Base-by-base conservation (phyloP, 306 rosid genomes). In the Vicia faba region DNA sequence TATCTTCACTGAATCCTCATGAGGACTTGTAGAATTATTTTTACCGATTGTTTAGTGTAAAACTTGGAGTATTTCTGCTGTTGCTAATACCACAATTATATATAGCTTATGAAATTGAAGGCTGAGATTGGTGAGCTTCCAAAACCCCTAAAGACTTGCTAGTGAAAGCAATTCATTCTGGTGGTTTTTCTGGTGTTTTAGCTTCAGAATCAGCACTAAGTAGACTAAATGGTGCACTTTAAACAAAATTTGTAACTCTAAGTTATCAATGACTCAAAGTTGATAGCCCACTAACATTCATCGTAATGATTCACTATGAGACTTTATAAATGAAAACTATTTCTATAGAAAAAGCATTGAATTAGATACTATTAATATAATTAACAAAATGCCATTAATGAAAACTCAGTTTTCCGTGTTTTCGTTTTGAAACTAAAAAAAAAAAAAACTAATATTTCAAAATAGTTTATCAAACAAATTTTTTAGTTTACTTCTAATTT, bases 121-220 rank as follows among this genome's bases (percentile, higher is more conserved):
- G 74, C 84, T 41, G 96, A 93, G 74, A 88, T 89, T 72, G 57
- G 78, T n/a, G 88, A 86, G 88, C 88, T 70, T 84, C 89, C 70
- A 84, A 83, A 77, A 87, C 84, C 69, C 98, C 96, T 39, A 88
- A 89, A 73, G 91, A 80, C 72, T 77, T 89, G 67, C 89, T 93
- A 66, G 61, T 88, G 85, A 97, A 93, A 81, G 91, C 90, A 50
- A 80, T 93, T 68, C 89, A 93, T 81, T 83, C 87, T 53, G 96
- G 85, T 82, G 97, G 95, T 54, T 93, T 82, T 75, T 80, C 87
- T 56, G 97, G 99, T 69, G 95, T 93, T 72, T 59, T 86, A 84
- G 91, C 96, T 44, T 75, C 87, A 7, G 96, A 88, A 75, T 78
- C 93, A 73, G 83, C 90, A 13, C 3, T 88, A 45, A 54, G 80